A percentile compares a stretch with the other conserved stretches of the same genome.
These are phyloP conservation scores for Lactarius pseudohatsudake DNA, from an alignment of 768 basidiomycete genomes.

Conservation along the genomic window DNA sequence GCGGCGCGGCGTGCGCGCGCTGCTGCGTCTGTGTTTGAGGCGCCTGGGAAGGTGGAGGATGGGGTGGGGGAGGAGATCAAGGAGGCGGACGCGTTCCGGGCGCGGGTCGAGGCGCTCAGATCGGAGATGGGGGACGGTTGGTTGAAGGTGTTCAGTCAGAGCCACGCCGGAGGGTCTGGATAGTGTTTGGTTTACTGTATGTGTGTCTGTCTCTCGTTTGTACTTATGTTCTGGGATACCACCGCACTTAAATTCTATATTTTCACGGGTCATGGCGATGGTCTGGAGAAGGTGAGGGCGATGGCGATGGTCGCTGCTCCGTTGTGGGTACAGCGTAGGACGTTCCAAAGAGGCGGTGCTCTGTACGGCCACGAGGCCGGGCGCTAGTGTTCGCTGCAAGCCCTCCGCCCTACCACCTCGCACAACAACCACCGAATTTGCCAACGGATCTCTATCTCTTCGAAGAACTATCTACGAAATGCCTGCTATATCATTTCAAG, in stretches of 20 bases:
- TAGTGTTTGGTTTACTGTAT: neutral
- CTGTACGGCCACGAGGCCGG: neutral
- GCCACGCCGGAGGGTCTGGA: slow-evolving; percentile 35
- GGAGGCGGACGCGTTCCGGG: slow-evolving; percentile 71
- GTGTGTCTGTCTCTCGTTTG: neutral
- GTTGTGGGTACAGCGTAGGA: too few relatives aligned
- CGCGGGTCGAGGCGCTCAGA: slow-evolving; percentile 76
- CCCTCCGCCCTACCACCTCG: neutral
- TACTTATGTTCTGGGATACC: slow-evolving; percentile 8
- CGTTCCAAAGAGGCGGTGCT: too few relatives aligned
- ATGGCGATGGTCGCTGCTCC: too few relatives aligned
- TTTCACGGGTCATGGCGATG: neutral
- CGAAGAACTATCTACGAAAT: neutral
- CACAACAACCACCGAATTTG: neutral
- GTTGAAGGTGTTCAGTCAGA: slow-evolving; percentile 82
- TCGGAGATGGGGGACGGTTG: slow-evolving; percentile 89
- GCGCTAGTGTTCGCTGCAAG: neutral
- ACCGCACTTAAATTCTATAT: slow-evolving; percentile 6
- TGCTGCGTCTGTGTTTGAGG: slow-evolving; percentile 65
- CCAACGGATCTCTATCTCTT: neutral
- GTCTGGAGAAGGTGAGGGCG: too few relatives aligned
- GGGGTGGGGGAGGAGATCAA: slow-evolving; percentile 39
- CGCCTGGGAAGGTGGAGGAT: slow-evolving; percentile 34
- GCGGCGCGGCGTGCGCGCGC: slow-evolving; percentile 51
- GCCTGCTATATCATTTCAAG: neutral